These are phyloP conservation scores for Plasmodium gallinaceum DNA, from an alignment of 169 alveolate genomes.

Conservation along the genomic window DNA sequence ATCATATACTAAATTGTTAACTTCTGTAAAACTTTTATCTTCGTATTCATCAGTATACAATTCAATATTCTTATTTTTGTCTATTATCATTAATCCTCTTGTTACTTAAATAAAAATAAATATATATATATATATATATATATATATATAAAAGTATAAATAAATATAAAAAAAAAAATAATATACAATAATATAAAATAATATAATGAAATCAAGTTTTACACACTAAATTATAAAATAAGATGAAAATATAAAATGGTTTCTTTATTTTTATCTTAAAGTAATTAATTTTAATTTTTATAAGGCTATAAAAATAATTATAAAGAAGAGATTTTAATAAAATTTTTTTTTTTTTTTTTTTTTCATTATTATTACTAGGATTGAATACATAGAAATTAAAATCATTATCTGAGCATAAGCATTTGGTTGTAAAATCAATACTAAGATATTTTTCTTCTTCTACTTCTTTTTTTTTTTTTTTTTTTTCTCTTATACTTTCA, in stretches of 20 bases:
- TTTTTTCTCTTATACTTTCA: constrained; percentile 28
- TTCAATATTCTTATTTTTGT: constrained; percentile 55
- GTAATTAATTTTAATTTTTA: neutral
- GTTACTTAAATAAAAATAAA: constrained; percentile 33
- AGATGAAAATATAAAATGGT: neutral
- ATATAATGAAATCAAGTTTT: no score
- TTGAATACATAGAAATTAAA: constrained; percentile 65
- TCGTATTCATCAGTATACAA: constrained; percentile 60
- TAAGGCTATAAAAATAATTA: neutral
- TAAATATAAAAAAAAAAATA: constrained; percentile 6
- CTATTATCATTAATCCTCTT: constrained; percentile 51
- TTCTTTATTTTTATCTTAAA: no score
- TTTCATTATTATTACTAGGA: constrained; percentile 57
- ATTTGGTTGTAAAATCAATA: constrained; percentile 39
- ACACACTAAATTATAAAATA: no score
- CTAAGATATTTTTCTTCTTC: constrained; percentile 47
- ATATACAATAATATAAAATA: constrained; percentile 4
- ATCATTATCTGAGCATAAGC: constrained; percentile 72
- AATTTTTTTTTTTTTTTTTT: neutral
- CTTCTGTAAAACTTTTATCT: constrained; percentile 27
- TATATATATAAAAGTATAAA: no score
- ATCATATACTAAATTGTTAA: constrained; percentile 45
- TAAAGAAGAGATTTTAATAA: neutral
- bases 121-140: neutral
- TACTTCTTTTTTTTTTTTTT: constrained; percentile 16